Base-by-base conservation (phyloP, 495 filamentous ascomycete species). In the Friedmanniomyces simplex region DNA sequence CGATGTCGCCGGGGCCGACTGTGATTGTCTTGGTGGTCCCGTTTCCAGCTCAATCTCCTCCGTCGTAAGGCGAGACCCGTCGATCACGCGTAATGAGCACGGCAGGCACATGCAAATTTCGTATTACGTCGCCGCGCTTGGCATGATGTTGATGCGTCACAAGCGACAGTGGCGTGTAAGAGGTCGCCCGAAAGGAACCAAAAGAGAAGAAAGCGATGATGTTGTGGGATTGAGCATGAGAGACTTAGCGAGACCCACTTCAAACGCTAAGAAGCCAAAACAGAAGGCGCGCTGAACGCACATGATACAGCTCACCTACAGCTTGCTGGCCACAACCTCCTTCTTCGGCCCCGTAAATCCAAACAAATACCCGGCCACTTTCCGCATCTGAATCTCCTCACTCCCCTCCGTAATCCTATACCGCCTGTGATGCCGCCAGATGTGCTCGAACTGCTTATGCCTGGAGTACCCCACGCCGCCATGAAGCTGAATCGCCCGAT, bases 401-500 rank as follows among this genome's bases (percentile, higher is more conserved):
- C 68, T 71, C 0, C 68, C 71, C 56, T 73, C 69, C 12, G 71
- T 72, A 42, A 71, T 73, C 62, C 71, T 52, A 43, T 73, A 73
- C 54, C 68, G 58, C 36, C 71, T 48, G 57, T 72, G 71, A 67
- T 72, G 69, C 39, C 71, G 59, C 69, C 69, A 72, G 39, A 73
- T 73, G 56, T 73, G 71, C 63, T 73, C 71, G 55, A 73, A 72
- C 22, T 68, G 68, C 16, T 42, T 63, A 55, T 72, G 67, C 34
- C 69, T 58, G 22, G 59, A 62, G 59, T 72, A 73, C 8, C 71
- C 68, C 52, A 61, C 73, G 7, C 78, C 77, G 6, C 79, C 79
- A 64, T 80, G 76, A 24, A 81, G 74, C 66, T 82, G 79, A 25
- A 82, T 82, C 6, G 80, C 81, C 45, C 74, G 67, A 64, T 84